A percentile compares a stretch with the other conserved stretches of the same genome.
phyloP scores from a whole-genome alignment of 2,329 filamentous ascomycete species.

The Colletotrichum sp. region DNA sequence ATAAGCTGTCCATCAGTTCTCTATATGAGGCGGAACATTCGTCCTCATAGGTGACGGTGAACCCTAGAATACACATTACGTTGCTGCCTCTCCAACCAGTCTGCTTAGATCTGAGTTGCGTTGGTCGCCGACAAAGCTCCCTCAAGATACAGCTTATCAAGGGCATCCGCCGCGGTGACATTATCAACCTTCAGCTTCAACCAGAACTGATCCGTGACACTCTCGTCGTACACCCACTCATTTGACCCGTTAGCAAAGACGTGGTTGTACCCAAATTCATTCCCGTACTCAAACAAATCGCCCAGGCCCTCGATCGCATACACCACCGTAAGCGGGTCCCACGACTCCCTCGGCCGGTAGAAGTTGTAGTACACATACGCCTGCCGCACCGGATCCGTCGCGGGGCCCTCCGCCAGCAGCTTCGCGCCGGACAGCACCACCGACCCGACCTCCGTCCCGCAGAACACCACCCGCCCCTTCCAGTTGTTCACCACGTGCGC shows the following conservation, averaged over 20 bases:
- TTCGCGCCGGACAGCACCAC: conserved; percentile 42
- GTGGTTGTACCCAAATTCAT: conserved; percentile 44
- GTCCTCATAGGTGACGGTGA: not conserved
- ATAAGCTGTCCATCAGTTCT: not conserved
- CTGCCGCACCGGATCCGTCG: conserved; percentile 36
- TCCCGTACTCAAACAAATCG: conserved; percentile 39
- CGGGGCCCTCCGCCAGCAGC: conserved; percentile 35
- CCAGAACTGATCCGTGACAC: conserved; percentile 42
- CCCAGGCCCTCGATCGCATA: conserved; percentile 43
- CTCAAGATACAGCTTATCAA: conserved; percentile 32
- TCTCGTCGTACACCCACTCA: conserved; percentile 43
- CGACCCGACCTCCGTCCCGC: conserved; percentile 48
- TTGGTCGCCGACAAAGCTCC: conserved; percentile 22
- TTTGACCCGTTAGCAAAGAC: conserved; percentile 45
- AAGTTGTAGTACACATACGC: conserved; percentile 48
- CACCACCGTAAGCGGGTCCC: conserved; percentile 47
- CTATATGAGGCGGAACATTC: not conserved
- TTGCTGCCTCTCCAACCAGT: rapidly evolving
- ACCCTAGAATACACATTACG: not conserved
- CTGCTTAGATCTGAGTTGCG: not conserved
- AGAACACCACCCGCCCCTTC: conserved; percentile 43
- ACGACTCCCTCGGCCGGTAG: conserved; percentile 35
- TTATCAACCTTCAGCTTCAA: conserved; percentile 36
- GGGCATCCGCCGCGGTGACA: conserved; percentile 29
- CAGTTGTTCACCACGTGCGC: conserved; percentile 52